A percentile compares a stretch with the other conserved stretches of the same genome.
phyloP scores from a whole-genome alignment of 768 basidiomycete species.

The Gymnopilus dilepis region DNA sequence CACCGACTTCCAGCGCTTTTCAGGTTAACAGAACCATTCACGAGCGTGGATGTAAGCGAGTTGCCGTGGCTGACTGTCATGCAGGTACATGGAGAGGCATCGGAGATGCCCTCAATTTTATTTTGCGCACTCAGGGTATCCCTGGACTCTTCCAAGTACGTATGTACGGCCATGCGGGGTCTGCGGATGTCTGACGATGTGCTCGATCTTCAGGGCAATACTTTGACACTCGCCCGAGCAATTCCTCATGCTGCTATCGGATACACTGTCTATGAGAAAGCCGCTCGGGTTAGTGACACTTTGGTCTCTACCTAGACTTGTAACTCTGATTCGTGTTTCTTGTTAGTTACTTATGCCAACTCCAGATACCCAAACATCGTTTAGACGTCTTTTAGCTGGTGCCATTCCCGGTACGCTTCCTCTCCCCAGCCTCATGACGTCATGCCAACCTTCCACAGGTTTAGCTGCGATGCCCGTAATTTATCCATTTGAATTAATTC shows the following conservation, averaged over 20 bases:
- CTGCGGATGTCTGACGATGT: background rate
- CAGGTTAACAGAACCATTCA: slow-evolving; percentile 3
- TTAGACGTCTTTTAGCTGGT: slow-evolving; percentile 13
- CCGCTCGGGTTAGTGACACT: background rate
- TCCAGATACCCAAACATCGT: slow-evolving; percentile 8
- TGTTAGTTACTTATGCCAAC: slow-evolving; percentile 14
- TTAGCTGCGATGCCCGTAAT: slow-evolving; percentile 12
- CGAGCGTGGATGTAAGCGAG: background rate
- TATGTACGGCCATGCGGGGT: background rate
- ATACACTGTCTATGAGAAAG: slow-evolving; percentile 19
- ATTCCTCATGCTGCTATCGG: slow-evolving; percentile 17
- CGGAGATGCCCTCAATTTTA: slow-evolving; percentile 11
- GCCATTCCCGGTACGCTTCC: slow-evolving; percentile 8
- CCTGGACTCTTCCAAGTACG: slow-evolving; percentile 16
- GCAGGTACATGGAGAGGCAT: slow-evolving; percentile 17
- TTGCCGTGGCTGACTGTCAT: background rate
- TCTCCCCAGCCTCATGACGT: background rate
- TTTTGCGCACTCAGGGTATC: slow-evolving; percentile 8
- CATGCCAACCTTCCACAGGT: background rate
- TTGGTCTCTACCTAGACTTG: background rate
- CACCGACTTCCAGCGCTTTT: slow-evolving; percentile 9
- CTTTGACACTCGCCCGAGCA: slow-evolving; percentile 16
- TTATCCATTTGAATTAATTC: slow-evolving; percentile 20
- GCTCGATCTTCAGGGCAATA: slow-evolving; percentile 10
- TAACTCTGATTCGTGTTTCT: background rate